Evolutionary conservation across 179 eudicot genomes (phyloP).

Genomic region (Sideroxylon spinosum): DNA sequence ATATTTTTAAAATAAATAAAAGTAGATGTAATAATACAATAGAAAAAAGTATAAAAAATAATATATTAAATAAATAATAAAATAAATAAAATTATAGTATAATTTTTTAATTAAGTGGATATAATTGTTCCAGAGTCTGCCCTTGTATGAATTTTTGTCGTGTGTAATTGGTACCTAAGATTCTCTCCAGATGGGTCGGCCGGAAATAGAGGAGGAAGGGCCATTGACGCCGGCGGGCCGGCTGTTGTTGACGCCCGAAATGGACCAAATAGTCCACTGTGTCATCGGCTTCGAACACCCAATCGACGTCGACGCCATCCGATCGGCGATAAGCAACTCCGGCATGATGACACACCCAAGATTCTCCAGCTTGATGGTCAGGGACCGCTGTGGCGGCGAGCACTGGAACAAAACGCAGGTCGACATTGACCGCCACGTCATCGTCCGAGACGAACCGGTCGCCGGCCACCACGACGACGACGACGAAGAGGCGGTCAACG

Average conservation of each 20-base stretch:
- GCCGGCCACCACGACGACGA: conserved; percentile 16
- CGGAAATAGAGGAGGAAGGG: conserved; percentile 24
- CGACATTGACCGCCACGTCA: conserved; percentile 47
- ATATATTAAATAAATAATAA: no score
- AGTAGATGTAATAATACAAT: no score
- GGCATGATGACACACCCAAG: conserved; percentile 52
- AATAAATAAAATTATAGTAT: no score
- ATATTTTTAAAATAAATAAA: no score
- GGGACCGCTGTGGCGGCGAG: conserved; percentile 33
- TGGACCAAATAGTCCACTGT: conserved; percentile 47
- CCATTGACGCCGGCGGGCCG: conserved; percentile 67
- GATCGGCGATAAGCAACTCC: conserved; percentile 32
- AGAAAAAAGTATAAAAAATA: no score
- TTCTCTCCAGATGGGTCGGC: background rate
- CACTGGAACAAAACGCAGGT: conserved; percentile 34
- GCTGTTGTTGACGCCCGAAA: conserved; percentile 45
- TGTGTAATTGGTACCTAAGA: no score
- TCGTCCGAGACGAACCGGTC: conserved; percentile 29
- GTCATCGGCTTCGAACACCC: conserved; percentile 39
- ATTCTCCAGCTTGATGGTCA: conserved; percentile 53
- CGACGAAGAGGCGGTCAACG: conserved; percentile 57
- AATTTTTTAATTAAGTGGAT: no score
- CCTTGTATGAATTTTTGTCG: no score
- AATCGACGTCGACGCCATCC: conserved; percentile 30
- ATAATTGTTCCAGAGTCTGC: no score